Percentiles rank a stretch among this genome's conserved stretches.
Evolutionary conservation across 202 grass and related monocot species (phyloP).

Genomic region (Eragrostis tef): DNA sequence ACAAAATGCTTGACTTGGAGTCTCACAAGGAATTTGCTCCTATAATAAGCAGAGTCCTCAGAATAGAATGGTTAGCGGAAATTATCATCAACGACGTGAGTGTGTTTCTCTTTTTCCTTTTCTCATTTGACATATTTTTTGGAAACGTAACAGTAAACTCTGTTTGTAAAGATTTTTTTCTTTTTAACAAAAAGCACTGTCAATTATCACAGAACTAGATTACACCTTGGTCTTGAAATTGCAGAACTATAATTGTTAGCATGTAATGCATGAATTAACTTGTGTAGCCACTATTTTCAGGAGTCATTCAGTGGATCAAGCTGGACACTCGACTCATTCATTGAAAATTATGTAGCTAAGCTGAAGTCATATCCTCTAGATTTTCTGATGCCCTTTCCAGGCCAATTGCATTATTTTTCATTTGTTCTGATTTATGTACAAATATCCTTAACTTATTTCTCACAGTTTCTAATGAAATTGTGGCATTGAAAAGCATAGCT

Average conservation of each 20-base stretch:
- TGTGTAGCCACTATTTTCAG: constrained; percentile 56
- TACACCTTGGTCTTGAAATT: constrained; percentile 12
- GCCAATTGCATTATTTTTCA: constrained; percentile 6
- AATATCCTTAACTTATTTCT: constrained; percentile 58
- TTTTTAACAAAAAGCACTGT: background rate
- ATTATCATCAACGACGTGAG: constrained; percentile 91
- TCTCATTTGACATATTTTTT: background rate
- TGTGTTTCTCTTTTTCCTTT: constrained; percentile 24
- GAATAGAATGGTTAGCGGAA: constrained; percentile 85
- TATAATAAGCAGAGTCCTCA: constrained; percentile 71
- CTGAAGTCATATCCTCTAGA: constrained; percentile 94
- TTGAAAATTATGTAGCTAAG: constrained; percentile 63
- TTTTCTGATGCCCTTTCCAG: constrained; percentile 13
- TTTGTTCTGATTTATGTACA: constrained; percentile 32
- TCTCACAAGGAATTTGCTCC: constrained; percentile 73
- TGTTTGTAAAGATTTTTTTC: background rate
- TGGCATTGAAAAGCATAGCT: constrained; percentile 91
- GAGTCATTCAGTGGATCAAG: constrained; percentile 62
- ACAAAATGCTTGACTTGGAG: constrained; percentile 77
- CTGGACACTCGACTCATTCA: constrained; percentile 84
- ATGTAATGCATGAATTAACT: background rate
- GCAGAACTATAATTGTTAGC: background rate
- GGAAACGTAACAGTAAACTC: constrained; percentile 8
- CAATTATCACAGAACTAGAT: constrained; percentile 5
- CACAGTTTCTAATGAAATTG: constrained; percentile 73